These are phyloP conservation scores for Secale cereale DNA, from an alignment of 176 grass and related monocot genomes.

Conservation along the genomic window DNA sequence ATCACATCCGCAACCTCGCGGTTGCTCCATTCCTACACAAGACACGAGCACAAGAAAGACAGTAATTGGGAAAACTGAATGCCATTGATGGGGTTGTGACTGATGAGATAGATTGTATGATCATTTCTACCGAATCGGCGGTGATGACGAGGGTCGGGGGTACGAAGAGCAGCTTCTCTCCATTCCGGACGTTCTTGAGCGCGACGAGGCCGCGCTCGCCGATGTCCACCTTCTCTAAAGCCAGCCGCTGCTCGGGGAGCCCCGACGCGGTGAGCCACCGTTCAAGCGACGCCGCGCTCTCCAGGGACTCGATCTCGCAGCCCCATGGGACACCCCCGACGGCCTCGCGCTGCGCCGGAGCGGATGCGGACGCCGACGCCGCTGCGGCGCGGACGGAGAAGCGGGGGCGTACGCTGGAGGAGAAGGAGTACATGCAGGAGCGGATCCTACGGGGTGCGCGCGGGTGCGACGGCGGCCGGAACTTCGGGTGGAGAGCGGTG, in stretches of 20 bases:
- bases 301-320: constrained; percentile 86
- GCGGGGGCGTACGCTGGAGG: not conserved
- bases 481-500: constrained; percentile 35
- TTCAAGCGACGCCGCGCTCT: constrained; percentile 77
- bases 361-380: constrained; percentile 34
- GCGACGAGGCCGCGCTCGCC: constrained; percentile 94
- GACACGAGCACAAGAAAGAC: constrained; percentile 15
- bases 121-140: constrained; percentile 61
- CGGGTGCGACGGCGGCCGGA: constrained; percentile 27
- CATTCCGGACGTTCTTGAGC: constrained; percentile 84
- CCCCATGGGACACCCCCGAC: constrained; percentile 58
- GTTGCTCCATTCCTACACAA: constrained; percentile 64
- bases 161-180: constrained; percentile 97
- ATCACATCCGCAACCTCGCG: constrained; percentile 66
- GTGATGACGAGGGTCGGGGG: constrained; percentile 88
- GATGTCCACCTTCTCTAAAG: constrained; percentile 64
- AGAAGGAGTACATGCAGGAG: not conserved
- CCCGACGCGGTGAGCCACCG: constrained; percentile 78
- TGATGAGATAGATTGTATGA: not conserved
- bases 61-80: not conserved
- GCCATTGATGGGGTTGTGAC: not conserved
- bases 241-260: constrained; percentile 73
- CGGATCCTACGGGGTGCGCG: constrained; percentile 6
- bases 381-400: constrained; percentile 12
- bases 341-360: constrained; percentile 25